Conservation (phyloP, 495 filamentous ascomycete genomes). For the Daldinia decipiens region DNA sequence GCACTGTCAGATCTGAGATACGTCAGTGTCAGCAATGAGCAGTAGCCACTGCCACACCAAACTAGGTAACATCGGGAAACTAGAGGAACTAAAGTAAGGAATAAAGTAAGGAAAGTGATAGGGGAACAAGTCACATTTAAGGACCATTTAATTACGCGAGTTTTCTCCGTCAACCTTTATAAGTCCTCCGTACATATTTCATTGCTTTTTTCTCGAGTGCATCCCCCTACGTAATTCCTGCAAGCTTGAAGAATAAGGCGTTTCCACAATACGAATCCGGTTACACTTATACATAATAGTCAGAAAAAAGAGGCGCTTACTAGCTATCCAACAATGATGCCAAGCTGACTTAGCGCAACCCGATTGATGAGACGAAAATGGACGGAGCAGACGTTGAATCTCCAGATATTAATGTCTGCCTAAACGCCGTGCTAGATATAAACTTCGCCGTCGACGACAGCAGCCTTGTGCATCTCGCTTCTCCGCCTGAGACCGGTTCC, state of each 20-base stretch:
- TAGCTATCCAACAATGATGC: neutral
- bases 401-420: constrained; percentile 16
- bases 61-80: constrained; percentile 8
- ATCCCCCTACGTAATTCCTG: neutral
- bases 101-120: constrained; percentile 3
- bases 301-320: neutral
- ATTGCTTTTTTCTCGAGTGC: constrained; percentile 3
- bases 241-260: neutral
- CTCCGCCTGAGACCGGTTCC: constrained; percentile 3
- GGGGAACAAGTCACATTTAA: neutral
- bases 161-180: neutral
- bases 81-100: neutral
- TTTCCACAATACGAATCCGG: neutral
- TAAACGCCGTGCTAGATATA: constrained; percentile 14
- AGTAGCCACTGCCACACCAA: neutral
- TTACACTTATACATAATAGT: constrained; percentile 3
- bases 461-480: neutral
- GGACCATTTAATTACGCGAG: neutral
- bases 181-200: neutral
- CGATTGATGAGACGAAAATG: constrained; percentile 26
- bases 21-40: neutral
- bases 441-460: constrained; percentile 17
- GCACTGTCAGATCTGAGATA: neutral
- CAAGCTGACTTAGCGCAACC: neutral
- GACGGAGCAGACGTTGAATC: constrained; percentile 23